These are phyloP conservation scores for Fragilariopsis cylindrus DNA, from an alignment of 108 stramenopile genomes.

Conservation along the genomic window DNA sequence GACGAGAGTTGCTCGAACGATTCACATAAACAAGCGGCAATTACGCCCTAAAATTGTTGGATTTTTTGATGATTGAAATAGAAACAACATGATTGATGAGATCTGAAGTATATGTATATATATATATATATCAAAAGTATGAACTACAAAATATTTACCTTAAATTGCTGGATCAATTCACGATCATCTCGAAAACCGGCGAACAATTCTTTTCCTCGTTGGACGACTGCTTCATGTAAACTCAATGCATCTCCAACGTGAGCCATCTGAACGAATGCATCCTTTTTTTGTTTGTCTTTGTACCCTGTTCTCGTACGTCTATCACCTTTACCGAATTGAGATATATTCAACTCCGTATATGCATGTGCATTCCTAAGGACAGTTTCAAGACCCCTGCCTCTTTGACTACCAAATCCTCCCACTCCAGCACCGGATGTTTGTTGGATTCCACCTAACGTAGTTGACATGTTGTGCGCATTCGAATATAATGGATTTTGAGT, in stretches of 20 bases:
- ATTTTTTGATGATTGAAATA: too few species aligned
- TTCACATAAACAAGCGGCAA: constrained; percentile 83
- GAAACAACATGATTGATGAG: background rate
- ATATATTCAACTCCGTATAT: constrained; percentile 86
- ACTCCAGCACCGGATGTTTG: constrained; percentile 69
- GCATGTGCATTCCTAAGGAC: constrained; percentile 81
- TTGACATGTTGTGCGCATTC: constrained; percentile 82
- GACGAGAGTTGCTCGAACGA: constrained; percentile 79
- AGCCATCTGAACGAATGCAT: constrained; percentile 74
- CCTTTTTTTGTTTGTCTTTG: constrained; percentile 89
- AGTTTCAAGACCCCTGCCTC: constrained; percentile 50
- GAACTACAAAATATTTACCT: constrained; percentile 34
- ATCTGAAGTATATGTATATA: background rate
- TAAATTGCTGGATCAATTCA: constrained; percentile 78
- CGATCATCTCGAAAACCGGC: constrained; percentile 92
- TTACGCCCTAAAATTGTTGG: constrained; percentile 42
- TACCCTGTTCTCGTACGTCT: constrained; percentile 84
- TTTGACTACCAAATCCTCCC: constrained; percentile 66
- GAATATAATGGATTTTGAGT: constrained; percentile 76
- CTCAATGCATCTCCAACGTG: constrained; percentile 82
- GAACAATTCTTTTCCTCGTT: constrained; percentile 85
- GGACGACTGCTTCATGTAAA: constrained; percentile 83
- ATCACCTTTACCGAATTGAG: constrained; percentile 87
- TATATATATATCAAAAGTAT: constrained; percentile 9
- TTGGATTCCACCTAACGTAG: constrained; percentile 66